A percentile compares a stretch with the other conserved stretches of the same genome.
These are phyloP conservation scores for Aspergillus nanangensis DNA, from an alignment of 495 filamentous ascomycete genomes.

Conservation along the genomic window DNA sequence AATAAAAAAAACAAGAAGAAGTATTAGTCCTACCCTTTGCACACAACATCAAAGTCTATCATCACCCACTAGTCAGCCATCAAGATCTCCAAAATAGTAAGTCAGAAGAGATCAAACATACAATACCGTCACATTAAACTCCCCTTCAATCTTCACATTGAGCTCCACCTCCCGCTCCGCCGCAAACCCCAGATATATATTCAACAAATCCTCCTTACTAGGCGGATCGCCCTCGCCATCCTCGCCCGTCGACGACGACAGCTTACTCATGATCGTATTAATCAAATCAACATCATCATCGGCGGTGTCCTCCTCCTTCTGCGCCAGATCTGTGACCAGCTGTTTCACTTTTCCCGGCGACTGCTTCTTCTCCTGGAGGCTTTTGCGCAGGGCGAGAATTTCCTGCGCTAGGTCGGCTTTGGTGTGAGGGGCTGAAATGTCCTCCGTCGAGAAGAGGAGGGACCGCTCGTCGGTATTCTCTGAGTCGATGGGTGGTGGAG, in stretches of 20 bases:
- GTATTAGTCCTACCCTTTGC: neutral
- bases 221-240: neutral
- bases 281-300: neutral
- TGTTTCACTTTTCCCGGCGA: neutral
- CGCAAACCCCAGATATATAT: neutral
- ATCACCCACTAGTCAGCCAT: neutral
- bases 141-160: constrained; percentile 1
- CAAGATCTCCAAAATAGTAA: neutral
- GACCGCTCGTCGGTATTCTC: no score
- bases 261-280: neutral
- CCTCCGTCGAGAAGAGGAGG: no score
- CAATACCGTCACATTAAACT: neutral
- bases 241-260: neutral
- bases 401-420: neutral
- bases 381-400: neutral
- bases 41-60: neutral
- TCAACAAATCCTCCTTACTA: neutral
- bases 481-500: no score
- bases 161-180: neutral
- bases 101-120: neutral
- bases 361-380: neutral
- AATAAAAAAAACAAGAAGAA: neutral
- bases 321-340: neutral
- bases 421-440: neutral
- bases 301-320: neutral